Evolutionary conservation across 2,329 filamentous ascomycete species (phyloP), one percentile per base, ranked within the genome.

Genomic region (Penicillium sp.): DNA sequence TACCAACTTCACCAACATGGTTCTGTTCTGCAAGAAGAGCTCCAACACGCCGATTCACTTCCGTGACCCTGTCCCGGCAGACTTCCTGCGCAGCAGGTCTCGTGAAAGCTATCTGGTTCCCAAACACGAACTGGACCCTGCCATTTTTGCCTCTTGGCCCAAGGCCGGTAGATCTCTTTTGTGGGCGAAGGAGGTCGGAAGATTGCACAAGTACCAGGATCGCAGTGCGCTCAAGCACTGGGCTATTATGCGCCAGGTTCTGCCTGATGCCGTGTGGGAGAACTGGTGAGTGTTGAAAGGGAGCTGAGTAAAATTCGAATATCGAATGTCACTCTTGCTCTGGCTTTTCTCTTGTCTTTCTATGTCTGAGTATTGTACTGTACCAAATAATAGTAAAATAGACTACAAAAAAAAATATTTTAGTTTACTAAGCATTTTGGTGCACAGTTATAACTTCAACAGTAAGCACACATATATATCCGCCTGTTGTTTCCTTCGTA

Each of bases 1-100:
- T 23, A 78, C 80, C 36, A 90, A 96, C 70, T 97, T 97, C 73
- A 91, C 92, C 71, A 99, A 99, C 79, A 91, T 97, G 84, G 90
- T 97, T 47, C 86, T 97, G 59, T 97, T 97, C 79, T 99, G 94
- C 81, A 87, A 85, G 58, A 93, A 92, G 76, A 80, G 78, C 12
- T 71, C 77, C 27, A 63, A 66, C 25, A 65, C 62, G 7, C 76
- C 78, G 0, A 76, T 92, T 38, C 77, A 71, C 0, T 97, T 97
- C 78, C 83, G 93, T 13, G 69, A 79, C 17, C 84, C 92, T 0
- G 78, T 75, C 0, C 73, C 82, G 7, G 77, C 78, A 2, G 94
- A 99, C 70, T 88, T 84, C 67, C 78, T 96, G 35, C 83, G 84
- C 38, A 96, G 89, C 71, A 79, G 85, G 42, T 86, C 89, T 13